Evolutionary conservation across 139 green algal species (phyloP).

Genomic region (Chlamydomonas incerta): DNA sequence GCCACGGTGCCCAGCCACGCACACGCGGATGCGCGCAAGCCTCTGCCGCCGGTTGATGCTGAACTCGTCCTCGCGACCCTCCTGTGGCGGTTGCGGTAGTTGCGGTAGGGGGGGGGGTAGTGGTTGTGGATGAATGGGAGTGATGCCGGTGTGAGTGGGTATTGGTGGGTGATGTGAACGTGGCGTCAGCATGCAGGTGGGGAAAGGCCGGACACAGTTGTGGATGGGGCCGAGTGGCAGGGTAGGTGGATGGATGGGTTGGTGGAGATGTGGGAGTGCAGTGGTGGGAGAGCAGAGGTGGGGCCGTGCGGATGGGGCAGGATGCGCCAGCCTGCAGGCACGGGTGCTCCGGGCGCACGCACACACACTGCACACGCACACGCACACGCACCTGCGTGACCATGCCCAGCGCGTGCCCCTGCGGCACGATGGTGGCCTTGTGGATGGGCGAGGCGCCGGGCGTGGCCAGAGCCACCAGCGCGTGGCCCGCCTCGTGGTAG

Average conservation of each 20-base stretch:
- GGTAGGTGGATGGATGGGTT: no score
- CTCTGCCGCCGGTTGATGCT: slow-evolving; percentile 90
- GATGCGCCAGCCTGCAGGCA: no score
- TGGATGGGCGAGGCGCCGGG: slow-evolving; percentile 84
- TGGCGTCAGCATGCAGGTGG: no score
- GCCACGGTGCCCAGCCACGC: slow-evolving; percentile 96
- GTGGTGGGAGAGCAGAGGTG: no score
- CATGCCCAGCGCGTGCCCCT: slow-evolving; percentile 96
- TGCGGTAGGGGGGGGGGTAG: neutral
- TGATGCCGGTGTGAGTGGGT: no score
- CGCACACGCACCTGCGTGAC: slow-evolving; percentile 75
- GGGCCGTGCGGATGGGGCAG: no score
- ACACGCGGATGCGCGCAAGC: slow-evolving; percentile 93
- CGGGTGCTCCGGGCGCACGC: no score
- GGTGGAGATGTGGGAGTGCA: no score
- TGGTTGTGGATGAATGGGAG: no score
- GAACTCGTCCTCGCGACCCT: slow-evolving; percentile 87
- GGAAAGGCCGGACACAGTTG: no score
- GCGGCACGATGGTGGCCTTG: slow-evolving; percentile 96
- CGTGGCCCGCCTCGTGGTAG: slow-evolving; percentile 97
- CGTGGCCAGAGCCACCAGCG: slow-evolving; percentile 93
- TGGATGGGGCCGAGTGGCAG: no score
- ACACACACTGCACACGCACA: neutral
- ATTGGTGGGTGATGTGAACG: neutral
- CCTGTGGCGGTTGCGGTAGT: slow-evolving; percentile 44